Evolutionary conservation across 2,329 filamentous ascomycete genomes (phyloP), one percentile per base, ranked within the genome.

Genomic region (Coniella vitis): DNA sequence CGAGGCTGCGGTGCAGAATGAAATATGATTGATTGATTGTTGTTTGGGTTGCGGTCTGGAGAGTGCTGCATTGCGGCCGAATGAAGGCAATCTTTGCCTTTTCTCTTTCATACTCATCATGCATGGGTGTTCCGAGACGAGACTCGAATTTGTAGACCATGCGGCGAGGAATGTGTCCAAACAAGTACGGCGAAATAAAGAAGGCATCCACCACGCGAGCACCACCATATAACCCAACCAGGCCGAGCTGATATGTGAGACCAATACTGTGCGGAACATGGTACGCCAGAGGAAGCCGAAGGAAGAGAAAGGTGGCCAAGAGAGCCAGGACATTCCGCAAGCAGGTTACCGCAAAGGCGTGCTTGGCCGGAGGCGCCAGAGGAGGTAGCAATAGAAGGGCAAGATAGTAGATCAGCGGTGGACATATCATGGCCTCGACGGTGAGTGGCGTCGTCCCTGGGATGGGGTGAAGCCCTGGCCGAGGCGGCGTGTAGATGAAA

Each of bases 261-360:
- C 68, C 68, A 36, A 71, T 67, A 48, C 65, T 69, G 51, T 68
- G 68, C 4, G 68, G 66, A 4, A 70, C 65, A 55, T 71, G 63
- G 41, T 71, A 70, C 4, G 59, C 60, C 4, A 71, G 59, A 13
- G 69, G 68, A 13, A 71, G 54, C 5, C 68, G 62, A 42, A 71
- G 63, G 58, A 71, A 71, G 9, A 71, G 60, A 17, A 65, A 53
- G 0, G 63, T 65, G 2, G 69, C 63, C 12, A 59, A 42, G 3
- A 66, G 47, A 2, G 69, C 69, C 31, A 71, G 61, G 2, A 55
- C 44, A 41, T 66, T 69, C 3, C 67, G 62, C n/a, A 69, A 53
- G 9, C 60, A 21, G 32, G 59, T 60, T 21, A 66, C 51, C 5
- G 58, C 51, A 2, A 56, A 37, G 0, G 58, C 60, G 13, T 65